These are phyloP conservation scores for Dactylellina haptotyla DNA, from an alignment of 2,329 filamentous ascomycete genomes.

Conservation along the genomic window DNA sequence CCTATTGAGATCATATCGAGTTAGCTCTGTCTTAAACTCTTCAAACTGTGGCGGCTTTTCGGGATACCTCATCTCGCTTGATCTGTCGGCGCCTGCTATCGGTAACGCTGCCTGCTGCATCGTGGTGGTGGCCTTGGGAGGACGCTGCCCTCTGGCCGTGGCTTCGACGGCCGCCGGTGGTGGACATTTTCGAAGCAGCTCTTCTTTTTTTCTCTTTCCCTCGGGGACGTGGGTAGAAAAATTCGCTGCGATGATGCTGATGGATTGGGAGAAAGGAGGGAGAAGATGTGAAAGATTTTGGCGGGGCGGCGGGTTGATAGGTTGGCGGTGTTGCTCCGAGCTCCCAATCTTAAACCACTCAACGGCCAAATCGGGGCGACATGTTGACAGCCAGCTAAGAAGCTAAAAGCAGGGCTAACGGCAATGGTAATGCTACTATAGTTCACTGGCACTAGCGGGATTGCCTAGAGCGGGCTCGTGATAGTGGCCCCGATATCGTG, in stretches of 20 bases:
- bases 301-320: constrained; percentile 43
- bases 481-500: constrained; percentile 45
- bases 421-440: neutral
- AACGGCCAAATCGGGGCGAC: constrained; percentile 39
- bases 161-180: constrained; percentile 35
- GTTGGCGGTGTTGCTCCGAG: constrained; percentile 44
- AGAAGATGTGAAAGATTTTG: constrained; percentile 45
- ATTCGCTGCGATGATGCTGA: constrained; percentile 21
- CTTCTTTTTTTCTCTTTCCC: no score
- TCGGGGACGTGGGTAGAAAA: constrained; percentile 12
- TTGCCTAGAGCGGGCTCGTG: constrained; percentile 40
- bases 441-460: constrained; percentile 3
- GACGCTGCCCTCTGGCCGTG: constrained; percentile 31
- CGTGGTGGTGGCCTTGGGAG: constrained; percentile 42
- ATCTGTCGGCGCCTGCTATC: constrained; percentile 95
- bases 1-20: constrained; percentile 67
- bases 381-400: constrained; percentile 4
- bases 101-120: constrained; percentile 75
- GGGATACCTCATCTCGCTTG: constrained; percentile 93
- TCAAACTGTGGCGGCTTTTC: neutral
- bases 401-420: constrained; percentile 18
- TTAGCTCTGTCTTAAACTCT: constrained; percentile 44
- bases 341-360: constrained; percentile 55
- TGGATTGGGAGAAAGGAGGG: constrained; percentile 4
- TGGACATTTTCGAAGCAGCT: constrained; percentile 41